Percentiles rank a stretch among this genome's conserved stretches.
Evolutionary conservation across 192 early-diverging fungal species (phyloP).

Genomic region (Gorgonomyces haynaldii): DNA sequence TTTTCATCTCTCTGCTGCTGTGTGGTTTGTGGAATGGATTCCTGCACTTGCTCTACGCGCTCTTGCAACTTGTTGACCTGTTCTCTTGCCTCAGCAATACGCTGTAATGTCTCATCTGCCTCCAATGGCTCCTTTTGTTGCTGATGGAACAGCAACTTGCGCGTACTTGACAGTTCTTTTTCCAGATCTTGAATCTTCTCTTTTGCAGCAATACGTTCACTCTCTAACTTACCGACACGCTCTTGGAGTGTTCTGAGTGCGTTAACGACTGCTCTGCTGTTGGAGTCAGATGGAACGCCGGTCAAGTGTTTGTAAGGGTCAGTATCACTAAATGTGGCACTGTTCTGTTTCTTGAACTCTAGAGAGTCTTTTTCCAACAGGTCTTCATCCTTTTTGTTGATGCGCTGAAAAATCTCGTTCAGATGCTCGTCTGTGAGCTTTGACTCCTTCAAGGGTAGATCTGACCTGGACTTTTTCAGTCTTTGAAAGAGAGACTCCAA

Average conservation of each 20-base stretch:
- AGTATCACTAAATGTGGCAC: not conserved
- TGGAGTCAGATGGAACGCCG: not conserved
- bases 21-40: no score
- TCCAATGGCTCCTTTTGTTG: not conserved
- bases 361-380: not conserved
- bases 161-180: constrained; percentile 14
- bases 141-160: constrained; percentile 10
- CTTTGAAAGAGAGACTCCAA: no score
- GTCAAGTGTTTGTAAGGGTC: not conserved
- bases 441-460: no score
- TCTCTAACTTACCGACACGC: constrained; percentile 25
- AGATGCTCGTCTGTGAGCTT: not conserved
- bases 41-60: not conserved
- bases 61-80: not conserved
- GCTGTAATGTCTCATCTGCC: not conserved
- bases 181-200: constrained; percentile 26
- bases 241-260: constrained; percentile 41
- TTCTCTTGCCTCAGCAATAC: constrained; percentile 4
- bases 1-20: no score
- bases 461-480: no score
- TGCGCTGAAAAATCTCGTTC: not conserved
- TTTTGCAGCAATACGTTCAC: constrained; percentile 28
- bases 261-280: constrained; percentile 20
- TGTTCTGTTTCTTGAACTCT: not conserved
- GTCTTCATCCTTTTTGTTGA: not conserved